Evolutionary conservation across 1,284 basidiomycete species (phyloP).

Genomic region (Mycena citricolor): DNA sequence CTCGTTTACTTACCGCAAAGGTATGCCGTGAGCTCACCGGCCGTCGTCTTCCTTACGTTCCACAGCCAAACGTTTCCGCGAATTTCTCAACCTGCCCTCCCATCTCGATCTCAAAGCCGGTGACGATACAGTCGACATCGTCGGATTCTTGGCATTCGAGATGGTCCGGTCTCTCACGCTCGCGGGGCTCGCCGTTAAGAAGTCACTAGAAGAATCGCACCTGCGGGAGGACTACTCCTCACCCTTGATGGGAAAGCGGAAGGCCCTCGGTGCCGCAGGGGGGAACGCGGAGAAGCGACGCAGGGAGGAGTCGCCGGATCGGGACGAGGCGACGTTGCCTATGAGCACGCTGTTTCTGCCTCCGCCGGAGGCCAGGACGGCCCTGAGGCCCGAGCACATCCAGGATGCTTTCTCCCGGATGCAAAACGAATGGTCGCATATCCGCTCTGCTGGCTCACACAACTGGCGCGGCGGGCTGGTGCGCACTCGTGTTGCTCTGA

Average conservation of each 20-base stretch:
- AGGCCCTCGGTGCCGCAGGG: slow-evolving; percentile 42
- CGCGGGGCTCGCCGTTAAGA: slow-evolving; percentile 82
- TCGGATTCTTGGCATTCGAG: slow-evolving; percentile 96
- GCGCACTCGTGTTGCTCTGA: slow-evolving; percentile 77
- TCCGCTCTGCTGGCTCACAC: slow-evolving; percentile 78
- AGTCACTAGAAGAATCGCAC: slow-evolving; percentile 63
- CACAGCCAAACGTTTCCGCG: slow-evolving; percentile 89
- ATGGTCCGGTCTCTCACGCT: slow-evolving; percentile 93
- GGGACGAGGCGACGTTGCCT: slow-evolving; percentile 62
- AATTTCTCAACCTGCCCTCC: slow-evolving; percentile 89
- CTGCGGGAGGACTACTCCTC: slow-evolving; percentile 65
- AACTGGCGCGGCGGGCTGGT: slow-evolving; percentile 85
- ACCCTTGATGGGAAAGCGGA: slow-evolving; percentile 70
- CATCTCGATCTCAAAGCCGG: slow-evolving; percentile 90
- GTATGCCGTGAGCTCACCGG: slow-evolving; percentile 40
- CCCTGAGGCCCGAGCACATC: slow-evolving; percentile 80
- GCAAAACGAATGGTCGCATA: slow-evolving; percentile 80
- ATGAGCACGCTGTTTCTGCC: slow-evolving; percentile 75
- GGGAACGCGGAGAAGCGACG: slow-evolving; percentile 60
- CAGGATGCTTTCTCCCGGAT: slow-evolving; percentile 87
- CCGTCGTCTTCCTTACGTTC: background rate
- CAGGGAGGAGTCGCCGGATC: slow-evolving; percentile 58
- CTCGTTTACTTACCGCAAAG: slow-evolving; percentile 95
- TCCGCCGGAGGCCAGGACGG: slow-evolving; percentile 76
- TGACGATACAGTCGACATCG: slow-evolving; percentile 95